Percentiles rank a stretch among this genome's conserved stretches.
These are phyloP conservation scores for Penicillium desertorum DNA, from an alignment of 495 filamentous ascomycete species.

Conservation along the genomic window DNA sequence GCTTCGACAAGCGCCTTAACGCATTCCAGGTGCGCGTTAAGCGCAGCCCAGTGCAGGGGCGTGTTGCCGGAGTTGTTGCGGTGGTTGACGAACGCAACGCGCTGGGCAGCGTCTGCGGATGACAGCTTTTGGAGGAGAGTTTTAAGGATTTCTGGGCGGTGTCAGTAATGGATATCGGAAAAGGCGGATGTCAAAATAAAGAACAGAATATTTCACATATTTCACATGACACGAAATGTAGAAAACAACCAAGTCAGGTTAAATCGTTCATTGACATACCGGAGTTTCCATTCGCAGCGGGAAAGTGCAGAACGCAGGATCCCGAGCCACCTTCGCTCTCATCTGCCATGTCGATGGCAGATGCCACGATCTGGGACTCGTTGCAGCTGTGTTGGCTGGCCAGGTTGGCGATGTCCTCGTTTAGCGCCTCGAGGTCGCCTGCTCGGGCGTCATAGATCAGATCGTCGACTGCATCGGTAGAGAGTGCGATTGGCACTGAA, in stretches of 20 bases:
- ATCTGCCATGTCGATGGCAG: constrained; percentile 66
- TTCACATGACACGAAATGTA: not conserved
- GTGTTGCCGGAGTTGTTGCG: constrained; percentile 82
- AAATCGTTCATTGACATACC: constrained; percentile 49
- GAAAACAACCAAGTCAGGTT: not conserved
- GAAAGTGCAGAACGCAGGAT: constrained; percentile 72
- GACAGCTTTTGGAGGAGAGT: constrained; percentile 43
- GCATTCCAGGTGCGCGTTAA: constrained; percentile 79
- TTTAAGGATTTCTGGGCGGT: constrained; percentile 46
- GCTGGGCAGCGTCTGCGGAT: constrained; percentile 30
- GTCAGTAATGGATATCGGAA: constrained; percentile 3
- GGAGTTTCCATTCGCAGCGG: constrained; percentile 80
- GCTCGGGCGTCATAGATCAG: constrained; percentile 79
- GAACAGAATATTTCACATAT: not conserved
- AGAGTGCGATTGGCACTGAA: constrained; percentile 45
- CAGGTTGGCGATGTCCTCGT: constrained; percentile 56
- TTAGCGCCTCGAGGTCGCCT: constrained; percentile 70
- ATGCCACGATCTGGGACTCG: constrained; percentile 57
- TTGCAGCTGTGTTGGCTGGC: constrained; percentile 52
- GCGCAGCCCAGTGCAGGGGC: constrained; percentile 84
- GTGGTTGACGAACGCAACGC: constrained; percentile 57
- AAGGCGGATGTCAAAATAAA: not conserved
- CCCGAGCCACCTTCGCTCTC: constrained; percentile 59
- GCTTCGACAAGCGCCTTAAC: constrained; percentile 73
- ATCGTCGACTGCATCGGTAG: constrained; percentile 80